phyloP scores from a whole-genome alignment of 2,329 filamentous ascomycete genomes.

The Sporothrix globosa region DNA sequence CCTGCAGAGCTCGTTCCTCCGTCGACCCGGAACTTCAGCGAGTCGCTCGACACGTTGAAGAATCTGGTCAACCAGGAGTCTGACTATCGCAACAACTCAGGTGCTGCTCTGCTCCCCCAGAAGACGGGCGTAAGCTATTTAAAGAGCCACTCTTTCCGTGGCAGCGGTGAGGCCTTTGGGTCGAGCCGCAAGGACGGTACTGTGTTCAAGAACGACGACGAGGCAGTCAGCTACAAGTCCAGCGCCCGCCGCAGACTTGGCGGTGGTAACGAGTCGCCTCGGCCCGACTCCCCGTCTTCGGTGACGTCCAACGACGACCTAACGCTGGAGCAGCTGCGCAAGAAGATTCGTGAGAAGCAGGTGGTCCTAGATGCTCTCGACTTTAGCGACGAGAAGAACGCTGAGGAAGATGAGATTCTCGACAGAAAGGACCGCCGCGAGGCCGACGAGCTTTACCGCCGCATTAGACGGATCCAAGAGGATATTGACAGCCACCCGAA shows the following conservation, averaged over 20 bases:
- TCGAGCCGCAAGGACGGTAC: constrained; percentile 86
- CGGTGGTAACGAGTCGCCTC: constrained; percentile 69
- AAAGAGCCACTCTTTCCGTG: constrained; percentile 90
- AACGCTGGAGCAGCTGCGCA: constrained; percentile 82
- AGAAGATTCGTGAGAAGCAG: constrained; percentile 92
- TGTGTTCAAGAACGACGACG: constrained; percentile 94
- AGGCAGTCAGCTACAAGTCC: constrained; percentile 88
- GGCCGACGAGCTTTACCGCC: constrained; percentile 89
- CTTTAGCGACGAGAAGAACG: constrained; percentile 86
- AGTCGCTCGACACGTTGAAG: constrained; percentile 92
- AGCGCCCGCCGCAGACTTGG: constrained; percentile 83
- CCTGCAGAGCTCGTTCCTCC: constrained; percentile 93
- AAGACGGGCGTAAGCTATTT: constrained; percentile 98
- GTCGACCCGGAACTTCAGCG: constrained; percentile 88
- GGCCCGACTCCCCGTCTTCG: constrained; percentile 74
- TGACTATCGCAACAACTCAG: constrained; percentile 83
- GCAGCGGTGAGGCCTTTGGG: constrained; percentile 59
- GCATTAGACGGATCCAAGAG: constrained; percentile 87
- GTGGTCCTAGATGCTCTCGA: constrained; percentile 94
- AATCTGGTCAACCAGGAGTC: constrained; percentile 87
- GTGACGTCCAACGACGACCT: constrained; percentile 77
- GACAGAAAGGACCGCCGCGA: constrained; percentile 89
- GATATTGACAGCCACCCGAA: constrained; percentile 93
- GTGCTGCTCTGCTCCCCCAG: constrained; percentile 87
- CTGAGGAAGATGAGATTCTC: constrained; percentile 88